Evolutionary conservation across 352 stramenopile genomes (phyloP).

Genomic region (Vaucheria bursata): DNA sequence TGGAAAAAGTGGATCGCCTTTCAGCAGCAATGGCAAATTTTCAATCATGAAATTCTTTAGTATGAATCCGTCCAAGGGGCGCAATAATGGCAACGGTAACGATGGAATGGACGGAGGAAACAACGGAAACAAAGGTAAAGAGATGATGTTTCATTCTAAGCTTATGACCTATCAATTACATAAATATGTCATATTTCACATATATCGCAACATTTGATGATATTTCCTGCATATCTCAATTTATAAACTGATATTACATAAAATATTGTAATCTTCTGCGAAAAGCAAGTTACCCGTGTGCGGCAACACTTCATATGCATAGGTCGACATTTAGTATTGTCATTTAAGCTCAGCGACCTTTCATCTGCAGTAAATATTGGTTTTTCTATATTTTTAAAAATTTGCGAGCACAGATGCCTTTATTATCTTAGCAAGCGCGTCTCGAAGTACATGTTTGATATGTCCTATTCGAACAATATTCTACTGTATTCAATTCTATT

Average conservation of each 20-base stretch:
- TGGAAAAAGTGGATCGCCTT: neutral
- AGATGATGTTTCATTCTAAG: neutral
- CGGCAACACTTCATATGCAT: neutral
- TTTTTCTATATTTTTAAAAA: neutral
- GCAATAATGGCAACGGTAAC: conserved; percentile 14
- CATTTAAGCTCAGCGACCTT: no score
- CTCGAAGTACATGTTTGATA: neutral
- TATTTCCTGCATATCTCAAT: neutral
- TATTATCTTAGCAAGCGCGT: neutral
- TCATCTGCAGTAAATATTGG: neutral
- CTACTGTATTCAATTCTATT: neutral
- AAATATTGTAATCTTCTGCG: neutral
- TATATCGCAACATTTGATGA: neutral
- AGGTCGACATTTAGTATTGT: no score
- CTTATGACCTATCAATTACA: neutral
- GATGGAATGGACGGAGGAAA: conserved; percentile 35
- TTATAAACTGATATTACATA: neutral
- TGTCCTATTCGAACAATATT: neutral
- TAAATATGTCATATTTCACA: neutral
- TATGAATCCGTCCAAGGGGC: neutral
- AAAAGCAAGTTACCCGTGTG: neutral
- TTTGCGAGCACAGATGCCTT: neutral
- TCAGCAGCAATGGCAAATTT: neutral
- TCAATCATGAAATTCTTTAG: neutral
- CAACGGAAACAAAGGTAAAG: conserved; percentile 19